phyloP scores from a whole-genome alignment of 192 early-diverging fungal species.

The Hyaloraphidium curvatum region DNA sequence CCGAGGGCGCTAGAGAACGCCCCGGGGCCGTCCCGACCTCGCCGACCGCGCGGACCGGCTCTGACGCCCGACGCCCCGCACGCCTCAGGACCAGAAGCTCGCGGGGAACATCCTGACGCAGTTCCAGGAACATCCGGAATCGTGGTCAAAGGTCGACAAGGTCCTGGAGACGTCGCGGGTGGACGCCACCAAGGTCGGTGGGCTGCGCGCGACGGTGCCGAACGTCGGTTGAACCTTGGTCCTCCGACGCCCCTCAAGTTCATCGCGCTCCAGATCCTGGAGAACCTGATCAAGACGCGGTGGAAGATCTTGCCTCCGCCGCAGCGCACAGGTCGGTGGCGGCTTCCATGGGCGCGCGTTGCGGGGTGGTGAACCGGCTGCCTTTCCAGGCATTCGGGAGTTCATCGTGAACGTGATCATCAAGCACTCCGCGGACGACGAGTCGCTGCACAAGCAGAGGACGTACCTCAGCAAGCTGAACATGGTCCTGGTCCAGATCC shows the following conservation, averaged over 20 bases:
- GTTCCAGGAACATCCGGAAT: conserved; percentile 86
- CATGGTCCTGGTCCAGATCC: conserved; percentile 85
- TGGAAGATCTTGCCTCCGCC: conserved; percentile 86
- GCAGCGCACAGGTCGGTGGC: conserved; percentile 47
- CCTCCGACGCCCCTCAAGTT: conserved; percentile 26
- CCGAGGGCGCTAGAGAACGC: neutral
- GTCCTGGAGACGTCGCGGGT: conserved; percentile 70
- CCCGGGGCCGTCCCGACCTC: neutral
- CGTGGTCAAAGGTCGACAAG: conserved; percentile 85
- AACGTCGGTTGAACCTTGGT: neutral
- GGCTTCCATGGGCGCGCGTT: neutral
- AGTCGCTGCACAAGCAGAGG: conserved; percentile 48
- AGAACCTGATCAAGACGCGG: conserved; percentile 85
- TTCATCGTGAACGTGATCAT: conserved; percentile 87
- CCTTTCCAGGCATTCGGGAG: conserved; percentile 65
- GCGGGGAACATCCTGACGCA: conserved; percentile 75
- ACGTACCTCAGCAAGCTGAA: conserved; percentile 83
- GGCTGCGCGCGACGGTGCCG: neutral
- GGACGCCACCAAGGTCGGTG: conserved; percentile 63
- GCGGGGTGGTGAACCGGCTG: neutral
- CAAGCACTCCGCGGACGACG: conserved; percentile 73
- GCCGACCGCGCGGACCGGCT: neutral
- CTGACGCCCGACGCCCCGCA: neutral
- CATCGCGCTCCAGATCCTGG: conserved; percentile 82
- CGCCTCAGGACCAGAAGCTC: conserved; percentile 45